Conservation (phyloP, 345 rosid species). For the Melaleuca quinquenervia region DNA sequence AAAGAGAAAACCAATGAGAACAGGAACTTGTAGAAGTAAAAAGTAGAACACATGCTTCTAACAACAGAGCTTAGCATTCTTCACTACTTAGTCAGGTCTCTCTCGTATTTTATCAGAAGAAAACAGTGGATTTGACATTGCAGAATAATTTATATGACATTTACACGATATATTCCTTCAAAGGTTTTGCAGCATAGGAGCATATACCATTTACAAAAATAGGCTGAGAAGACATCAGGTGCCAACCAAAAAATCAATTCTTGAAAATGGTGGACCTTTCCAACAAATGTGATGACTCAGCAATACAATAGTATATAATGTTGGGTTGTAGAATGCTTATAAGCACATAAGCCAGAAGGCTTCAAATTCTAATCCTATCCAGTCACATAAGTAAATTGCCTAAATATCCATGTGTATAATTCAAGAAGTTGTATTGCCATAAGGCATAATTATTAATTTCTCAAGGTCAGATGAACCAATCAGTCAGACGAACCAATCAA, state of each 20-base stretch:
- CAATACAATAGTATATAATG: background rate
- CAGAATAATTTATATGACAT: background rate
- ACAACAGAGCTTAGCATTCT: background rate
- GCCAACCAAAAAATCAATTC: background rate
- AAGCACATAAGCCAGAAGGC: background rate
- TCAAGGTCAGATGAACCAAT: background rate
- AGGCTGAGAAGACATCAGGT: background rate
- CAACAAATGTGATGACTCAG: background rate
- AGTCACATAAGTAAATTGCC: background rate
- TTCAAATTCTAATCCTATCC: background rate
- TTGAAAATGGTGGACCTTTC: background rate
- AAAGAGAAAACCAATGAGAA: background rate
- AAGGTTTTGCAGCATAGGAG: background rate
- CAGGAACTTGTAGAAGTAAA: background rate
- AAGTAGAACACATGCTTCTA: background rate
- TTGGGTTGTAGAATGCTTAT: background rate
- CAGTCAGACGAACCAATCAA: background rate
- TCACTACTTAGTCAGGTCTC: background rate
- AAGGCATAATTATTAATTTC: background rate
- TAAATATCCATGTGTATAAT: background rate
- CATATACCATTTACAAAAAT: too few species aligned
- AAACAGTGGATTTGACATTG: background rate
- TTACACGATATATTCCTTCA: background rate
- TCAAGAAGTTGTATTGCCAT: background rate
- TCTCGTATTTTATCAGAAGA: background rate